A percentile compares a stretch with the other conserved stretches of the same genome.
Evolutionary conservation across 768 basidiomycete genomes (phyloP).

Genomic region (Amanita polypyramis): DNA sequence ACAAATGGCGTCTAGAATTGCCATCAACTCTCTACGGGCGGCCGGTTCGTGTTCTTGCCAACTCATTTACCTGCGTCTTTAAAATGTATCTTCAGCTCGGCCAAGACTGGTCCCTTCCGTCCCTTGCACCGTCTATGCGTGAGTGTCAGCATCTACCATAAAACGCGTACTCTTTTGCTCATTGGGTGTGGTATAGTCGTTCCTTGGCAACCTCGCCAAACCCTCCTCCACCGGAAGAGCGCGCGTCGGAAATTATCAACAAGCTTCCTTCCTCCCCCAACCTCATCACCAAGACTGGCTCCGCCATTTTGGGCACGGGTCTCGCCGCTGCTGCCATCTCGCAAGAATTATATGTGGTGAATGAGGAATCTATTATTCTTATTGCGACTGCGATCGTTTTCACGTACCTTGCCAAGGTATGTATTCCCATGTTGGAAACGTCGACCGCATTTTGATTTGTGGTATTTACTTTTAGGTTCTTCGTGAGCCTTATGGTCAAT

Average conservation of each 20-base stretch:
- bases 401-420: slow-evolving; percentile 71
- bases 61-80: not conserved
- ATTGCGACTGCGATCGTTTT: slow-evolving; percentile 78
- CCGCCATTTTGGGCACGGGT: slow-evolving; percentile 84
- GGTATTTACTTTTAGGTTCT: slow-evolving; percentile 36
- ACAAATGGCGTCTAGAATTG: slow-evolving; percentile 63
- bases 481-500: slow-evolving; percentile 82
- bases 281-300: slow-evolving; percentile 91
- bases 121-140: slow-evolving; percentile 38
- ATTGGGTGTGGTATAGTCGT: slow-evolving; percentile 32
- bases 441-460: not conserved
- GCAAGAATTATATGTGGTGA: slow-evolving; percentile 94
- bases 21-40: slow-evolving; percentile 50
- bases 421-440: not conserved
- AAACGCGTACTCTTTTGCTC: slow-evolving; percentile 8
- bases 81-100: slow-evolving; percentile 30
- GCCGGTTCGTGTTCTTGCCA: slow-evolving; percentile 32
- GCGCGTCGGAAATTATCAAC: slow-evolving; percentile 85
- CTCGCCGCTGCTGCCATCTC: slow-evolving; percentile 88
- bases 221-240: slow-evolving; percentile 70
- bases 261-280: slow-evolving; percentile 75
- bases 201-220: slow-evolving; percentile 50
- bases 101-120: slow-evolving; percentile 41
- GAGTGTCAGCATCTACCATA: slow-evolving; percentile 14
- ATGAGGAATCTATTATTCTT: slow-evolving; percentile 89